These are phyloP conservation scores for Boletus tylopilopsis DNA, from an alignment of 768 basidiomycete genomes.

Conservation along the genomic window DNA sequence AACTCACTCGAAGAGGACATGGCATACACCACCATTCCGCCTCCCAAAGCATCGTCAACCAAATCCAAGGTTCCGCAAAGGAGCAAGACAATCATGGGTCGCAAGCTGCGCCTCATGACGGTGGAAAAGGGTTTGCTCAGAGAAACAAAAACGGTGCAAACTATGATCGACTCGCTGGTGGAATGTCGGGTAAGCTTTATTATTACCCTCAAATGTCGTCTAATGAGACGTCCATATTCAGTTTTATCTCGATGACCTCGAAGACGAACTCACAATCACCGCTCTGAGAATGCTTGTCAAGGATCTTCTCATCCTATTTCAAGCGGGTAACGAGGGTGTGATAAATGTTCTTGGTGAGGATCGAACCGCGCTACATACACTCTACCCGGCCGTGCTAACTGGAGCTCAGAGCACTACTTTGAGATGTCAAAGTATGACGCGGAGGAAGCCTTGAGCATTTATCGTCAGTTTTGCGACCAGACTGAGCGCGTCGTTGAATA, in stretches of 20 bases:
- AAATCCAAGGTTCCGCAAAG: constrained; percentile 41
- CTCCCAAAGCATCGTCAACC: constrained; percentile 29
- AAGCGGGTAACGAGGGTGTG: constrained; percentile 94
- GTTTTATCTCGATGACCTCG: constrained; percentile 93
- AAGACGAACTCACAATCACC: constrained; percentile 86
- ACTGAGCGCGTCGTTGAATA: constrained; percentile 92
- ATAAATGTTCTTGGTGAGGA: constrained; percentile 71
- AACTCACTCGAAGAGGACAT: constrained; percentile 64
- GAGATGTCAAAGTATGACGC: constrained; percentile 98
- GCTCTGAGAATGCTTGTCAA: constrained; percentile 94
- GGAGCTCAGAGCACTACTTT: constrained; percentile 80
- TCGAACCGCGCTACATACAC: constrained; percentile 27
- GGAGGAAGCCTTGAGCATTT: constrained; percentile 75
- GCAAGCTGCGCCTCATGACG: constrained; percentile 85
- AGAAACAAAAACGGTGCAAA: constrained; percentile 89
- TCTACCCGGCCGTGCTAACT: constrained; percentile 12
- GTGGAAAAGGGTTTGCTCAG: constrained; percentile 94
- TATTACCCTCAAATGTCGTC: not conserved
- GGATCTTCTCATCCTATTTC: constrained; percentile 92
- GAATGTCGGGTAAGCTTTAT: constrained; percentile 73
- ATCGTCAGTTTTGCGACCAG: constrained; percentile 92
- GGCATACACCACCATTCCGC: constrained; percentile 29
- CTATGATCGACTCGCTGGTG: constrained; percentile 82
- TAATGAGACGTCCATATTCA: constrained; percentile 27
- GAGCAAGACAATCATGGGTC: constrained; percentile 75